phyloP scores from a whole-genome alignment of 805 yeast species.

The Kazachstania martiniae region DNA sequence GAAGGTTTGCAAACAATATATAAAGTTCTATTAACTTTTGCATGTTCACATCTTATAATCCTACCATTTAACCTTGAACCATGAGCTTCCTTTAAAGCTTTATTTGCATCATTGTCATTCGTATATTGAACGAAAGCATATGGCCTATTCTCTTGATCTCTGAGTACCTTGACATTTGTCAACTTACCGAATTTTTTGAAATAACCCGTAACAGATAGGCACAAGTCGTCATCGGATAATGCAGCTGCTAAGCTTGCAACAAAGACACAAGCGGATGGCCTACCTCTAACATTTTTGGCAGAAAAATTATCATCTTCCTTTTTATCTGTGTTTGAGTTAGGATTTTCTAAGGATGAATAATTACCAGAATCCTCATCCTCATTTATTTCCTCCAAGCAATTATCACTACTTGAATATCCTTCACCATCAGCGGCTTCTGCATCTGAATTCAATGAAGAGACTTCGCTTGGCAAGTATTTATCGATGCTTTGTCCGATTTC shows the following conservation, averaged over 20 bases:
- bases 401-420: no score
- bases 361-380: no score
- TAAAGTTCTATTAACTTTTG: conserved; percentile 82
- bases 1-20: conserved; percentile 34
- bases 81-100: conserved; percentile 60
- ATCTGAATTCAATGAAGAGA: conserved; percentile 16
- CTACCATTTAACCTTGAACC: conserved; percentile 62
- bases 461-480: conserved; percentile 15
- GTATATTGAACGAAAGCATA: conserved; percentile 88
- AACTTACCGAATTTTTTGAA: conserved; percentile 64
- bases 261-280: conserved; percentile 81
- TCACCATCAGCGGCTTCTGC: no score
- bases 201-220: conserved; percentile 55
- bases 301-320: no score
- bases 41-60: conserved; percentile 76
- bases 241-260: conserved; percentile 71
- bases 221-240: conserved; percentile 59
- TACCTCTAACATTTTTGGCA: conserved; percentile 32
- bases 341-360: no score
- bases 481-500: no score
- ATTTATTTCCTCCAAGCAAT: no score
- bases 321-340: no score
- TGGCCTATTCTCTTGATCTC: conserved; percentile 76
- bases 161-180: conserved; percentile 65
- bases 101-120: conserved; percentile 55